These are phyloP conservation scores for Boletus vermiculosoides DNA, from an alignment of 768 basidiomycete species.

Conservation along the genomic window DNA sequence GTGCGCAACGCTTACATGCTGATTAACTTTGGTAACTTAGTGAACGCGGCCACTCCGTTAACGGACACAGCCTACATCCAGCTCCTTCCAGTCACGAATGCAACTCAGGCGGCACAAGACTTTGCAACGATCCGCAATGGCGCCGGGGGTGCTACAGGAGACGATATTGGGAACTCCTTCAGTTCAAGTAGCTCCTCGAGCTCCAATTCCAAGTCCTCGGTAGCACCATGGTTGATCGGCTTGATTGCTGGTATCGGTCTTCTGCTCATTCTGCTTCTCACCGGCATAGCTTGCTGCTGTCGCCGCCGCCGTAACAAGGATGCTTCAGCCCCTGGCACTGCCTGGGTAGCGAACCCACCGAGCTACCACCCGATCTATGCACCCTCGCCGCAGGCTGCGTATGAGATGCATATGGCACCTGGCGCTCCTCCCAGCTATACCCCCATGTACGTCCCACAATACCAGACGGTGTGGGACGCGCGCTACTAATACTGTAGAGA, in stretches of 20 bases:
- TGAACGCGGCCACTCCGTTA: slow-evolving; percentile 39
- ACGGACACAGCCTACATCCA: slow-evolving; percentile 58
- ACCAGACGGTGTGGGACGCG: slow-evolving; percentile 29
- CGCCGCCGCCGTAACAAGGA: slow-evolving; percentile 15
- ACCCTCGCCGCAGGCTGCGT: slow-evolving; percentile 29
- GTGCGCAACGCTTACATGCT: slow-evolving; percentile 66
- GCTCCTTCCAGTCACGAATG: slow-evolving; percentile 54
- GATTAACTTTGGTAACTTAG: slow-evolving; percentile 65
- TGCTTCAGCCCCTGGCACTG: background rate
- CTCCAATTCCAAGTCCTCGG: slow-evolving; percentile 22
- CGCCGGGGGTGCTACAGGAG: background rate
- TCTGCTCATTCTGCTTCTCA: slow-evolving; percentile 5
- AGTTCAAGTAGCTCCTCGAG: slow-evolving; percentile 35
- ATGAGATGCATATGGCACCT: slow-evolving; percentile 27
- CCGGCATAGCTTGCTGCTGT: slow-evolving; percentile 2
- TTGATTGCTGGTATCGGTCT: slow-evolving; percentile 11
- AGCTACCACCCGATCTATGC: slow-evolving; percentile 27
- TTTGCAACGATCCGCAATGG: slow-evolving; percentile 13
- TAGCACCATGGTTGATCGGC: slow-evolving; percentile 14
- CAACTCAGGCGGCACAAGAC: slow-evolving; percentile 36
- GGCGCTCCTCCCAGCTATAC: slow-evolving; percentile 11
- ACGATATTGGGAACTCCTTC: slow-evolving; percentile 39
- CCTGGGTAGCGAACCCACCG: slow-evolving; percentile 5
- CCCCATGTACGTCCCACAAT: slow-evolving; percentile 13
- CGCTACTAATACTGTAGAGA: slow-evolving; percentile 5